phyloP scores from a whole-genome alignment of 2,329 filamentous ascomycete species.

The Scytalidium sp. region DNA sequence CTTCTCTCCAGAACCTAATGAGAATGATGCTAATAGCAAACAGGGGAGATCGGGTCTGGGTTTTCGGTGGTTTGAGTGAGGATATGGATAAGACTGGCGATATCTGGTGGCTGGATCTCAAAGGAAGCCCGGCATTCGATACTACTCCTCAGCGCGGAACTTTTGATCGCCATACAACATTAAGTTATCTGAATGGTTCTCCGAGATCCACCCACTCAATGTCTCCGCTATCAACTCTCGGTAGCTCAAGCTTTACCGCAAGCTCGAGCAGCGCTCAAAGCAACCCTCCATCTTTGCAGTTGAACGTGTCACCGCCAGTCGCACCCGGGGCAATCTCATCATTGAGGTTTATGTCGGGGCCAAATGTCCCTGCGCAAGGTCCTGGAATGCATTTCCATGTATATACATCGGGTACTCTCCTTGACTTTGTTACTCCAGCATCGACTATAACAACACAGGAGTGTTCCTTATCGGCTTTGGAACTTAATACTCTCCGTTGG shows the following conservation, averaged over 20 bases:
- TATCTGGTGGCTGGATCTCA: constrained; percentile 95
- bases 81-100: constrained; percentile 98
- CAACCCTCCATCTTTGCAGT: constrained; percentile 62
- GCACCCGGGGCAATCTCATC: constrained; percentile 88
- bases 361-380: constrained; percentile 81
- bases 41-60: constrained; percentile 81
- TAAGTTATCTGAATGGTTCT: constrained; percentile 39
- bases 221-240: constrained; percentile 47
- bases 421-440: constrained; percentile 92
- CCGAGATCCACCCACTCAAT: constrained; percentile 51
- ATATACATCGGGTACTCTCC: constrained; percentile 85
- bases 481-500: constrained; percentile 85
- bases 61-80: constrained; percentile 90
- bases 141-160: constrained; percentile 59
- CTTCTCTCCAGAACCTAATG: background rate
- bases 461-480: constrained; percentile 85
- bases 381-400: constrained; percentile 94
- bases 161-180: constrained; percentile 35
- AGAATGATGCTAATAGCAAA: constrained; percentile 12
- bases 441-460: constrained; percentile 83
- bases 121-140: constrained; percentile 83
- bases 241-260: constrained; percentile 62
- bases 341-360: constrained; percentile 83
- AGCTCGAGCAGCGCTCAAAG: constrained; percentile 67
- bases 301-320: constrained; percentile 74